Base-by-base conservation (phyloP, 345 rosid genomes). In the Eucalyptus camaldulensis region DNA sequence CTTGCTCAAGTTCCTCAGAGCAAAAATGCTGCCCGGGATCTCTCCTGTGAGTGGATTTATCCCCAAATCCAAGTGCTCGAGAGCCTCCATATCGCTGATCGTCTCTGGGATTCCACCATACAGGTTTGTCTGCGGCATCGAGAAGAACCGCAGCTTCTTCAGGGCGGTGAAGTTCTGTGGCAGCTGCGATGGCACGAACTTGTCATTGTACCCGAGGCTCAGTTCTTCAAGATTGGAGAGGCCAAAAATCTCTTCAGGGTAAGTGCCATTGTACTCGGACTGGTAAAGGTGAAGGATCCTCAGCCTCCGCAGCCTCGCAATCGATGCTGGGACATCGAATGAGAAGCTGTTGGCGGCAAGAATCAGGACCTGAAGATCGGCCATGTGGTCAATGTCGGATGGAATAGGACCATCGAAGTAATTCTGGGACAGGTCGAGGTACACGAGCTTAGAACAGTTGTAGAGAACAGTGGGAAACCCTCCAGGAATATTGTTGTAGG, bases 341-440 rank as follows among this genome's bases (percentile, higher is more conserved):
- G 94, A 89, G 88, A 95, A 93, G 87, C 90, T 92, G 69, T 94
- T 95, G 40, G 53, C 90, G 6, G 10, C 27, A 3, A 95, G 91
- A 62, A 49, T 56, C 80, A 94, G 93, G 89, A 16, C 37, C 16
- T 33, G 88, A 37, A 95, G 94, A 65, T 86, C 37, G 53, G 92
- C 86, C 91, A 95, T 87, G 13, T 53, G 89, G 85, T 91, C 87
- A 8, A 95, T 92, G 51, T 92, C 95, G n/a, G 88, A 80, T 37
- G 96, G 97, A 87, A 95, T 86, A 13, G 76, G 6, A 31, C 96
- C 97, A 4, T 90, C 91, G 45, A 94, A 92, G 91, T 51, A 89
- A 90, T 94, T 95, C 67, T 90, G 90, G 51, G 95, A 91, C 37
- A 95, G 93, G 89, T 94, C 92, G 1, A 95, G 90, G 91, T 86